These are phyloP conservation scores for Umbelopsis sp. DNA, from an alignment of 371 early-diverging fungal species.

Conservation along the genomic window DNA sequence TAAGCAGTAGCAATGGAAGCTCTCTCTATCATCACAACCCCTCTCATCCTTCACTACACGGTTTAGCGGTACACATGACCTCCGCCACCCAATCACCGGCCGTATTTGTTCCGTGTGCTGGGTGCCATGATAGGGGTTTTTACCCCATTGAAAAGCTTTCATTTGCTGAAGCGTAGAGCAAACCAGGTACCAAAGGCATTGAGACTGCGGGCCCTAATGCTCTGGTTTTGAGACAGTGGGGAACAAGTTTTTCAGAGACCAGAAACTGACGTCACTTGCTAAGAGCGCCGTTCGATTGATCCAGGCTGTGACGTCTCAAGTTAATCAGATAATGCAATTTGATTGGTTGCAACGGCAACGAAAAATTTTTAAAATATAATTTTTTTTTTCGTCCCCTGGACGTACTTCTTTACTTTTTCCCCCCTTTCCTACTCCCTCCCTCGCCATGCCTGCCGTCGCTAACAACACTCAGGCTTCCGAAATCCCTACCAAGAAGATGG, in stretches of 20 bases:
- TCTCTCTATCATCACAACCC: too few species aligned
- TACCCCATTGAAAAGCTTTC: too few species aligned
- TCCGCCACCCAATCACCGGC: neutral
- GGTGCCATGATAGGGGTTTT: too few species aligned
- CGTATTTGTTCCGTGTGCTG: too few species aligned
- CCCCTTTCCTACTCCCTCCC: conserved; percentile 1
- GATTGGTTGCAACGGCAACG: conserved; percentile 5
- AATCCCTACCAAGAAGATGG: conserved; percentile 29
- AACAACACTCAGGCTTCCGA: conserved; percentile 20
- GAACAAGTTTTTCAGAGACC: neutral
- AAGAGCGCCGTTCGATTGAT: too few species aligned
- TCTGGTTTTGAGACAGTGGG: too few species aligned
- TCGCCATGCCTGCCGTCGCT: conserved; percentile 19
- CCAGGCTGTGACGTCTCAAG: neutral
- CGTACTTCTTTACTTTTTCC: conserved; percentile 3
- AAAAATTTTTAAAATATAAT: conserved; percentile 16
- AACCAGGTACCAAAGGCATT: too few species aligned
- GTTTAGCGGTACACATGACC: too few species aligned
- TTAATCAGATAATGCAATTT: neutral
- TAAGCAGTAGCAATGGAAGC: too few species aligned
- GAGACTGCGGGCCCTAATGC: too few species aligned
- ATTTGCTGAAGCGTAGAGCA: too few species aligned
- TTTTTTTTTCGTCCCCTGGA: neutral
- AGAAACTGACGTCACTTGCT: neutral
- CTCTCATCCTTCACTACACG: too few species aligned